Conservation (phyloP, 345 rosid species). For the Trapa bicornis region DNA sequence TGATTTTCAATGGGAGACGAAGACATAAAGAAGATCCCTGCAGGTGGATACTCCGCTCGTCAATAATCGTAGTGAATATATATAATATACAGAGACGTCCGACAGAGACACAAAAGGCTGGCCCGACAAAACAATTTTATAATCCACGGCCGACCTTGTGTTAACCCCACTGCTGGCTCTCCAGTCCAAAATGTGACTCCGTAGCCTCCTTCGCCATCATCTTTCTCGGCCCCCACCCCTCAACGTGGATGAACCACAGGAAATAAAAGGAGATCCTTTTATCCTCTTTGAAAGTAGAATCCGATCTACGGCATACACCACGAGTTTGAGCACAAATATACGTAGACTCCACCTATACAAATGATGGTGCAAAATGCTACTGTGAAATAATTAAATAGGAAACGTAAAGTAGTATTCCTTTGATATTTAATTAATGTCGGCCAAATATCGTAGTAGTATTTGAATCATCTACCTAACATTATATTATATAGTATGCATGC, state of each 20-base stretch:
- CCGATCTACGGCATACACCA: neutral
- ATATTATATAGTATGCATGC: too few species aligned
- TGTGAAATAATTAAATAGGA: too few species aligned
- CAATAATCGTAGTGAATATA: neutral
- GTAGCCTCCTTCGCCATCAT: neutral
- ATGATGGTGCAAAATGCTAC: too few species aligned
- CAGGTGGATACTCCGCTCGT: neutral
- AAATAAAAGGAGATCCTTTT: neutral
- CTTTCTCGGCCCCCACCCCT: neutral
- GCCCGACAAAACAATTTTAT: neutral
- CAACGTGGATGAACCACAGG: neutral
- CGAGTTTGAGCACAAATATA: neutral
- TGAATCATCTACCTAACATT: too few species aligned
- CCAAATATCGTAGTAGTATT: too few species aligned
- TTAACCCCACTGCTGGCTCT: neutral
- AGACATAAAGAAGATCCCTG: neutral
- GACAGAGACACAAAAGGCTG: neutral
- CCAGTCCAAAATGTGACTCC: too few species aligned
- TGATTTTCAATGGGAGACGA: neutral
- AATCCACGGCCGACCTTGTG: neutral
- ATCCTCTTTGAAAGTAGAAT: neutral
- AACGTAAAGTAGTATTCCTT: too few species aligned
- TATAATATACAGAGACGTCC: neutral
- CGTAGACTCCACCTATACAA: neutral
- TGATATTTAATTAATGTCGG: too few species aligned